phyloP scores from a whole-genome alignment of 108 stramenopile genomes.

The Ochromonas danica region DNA sequence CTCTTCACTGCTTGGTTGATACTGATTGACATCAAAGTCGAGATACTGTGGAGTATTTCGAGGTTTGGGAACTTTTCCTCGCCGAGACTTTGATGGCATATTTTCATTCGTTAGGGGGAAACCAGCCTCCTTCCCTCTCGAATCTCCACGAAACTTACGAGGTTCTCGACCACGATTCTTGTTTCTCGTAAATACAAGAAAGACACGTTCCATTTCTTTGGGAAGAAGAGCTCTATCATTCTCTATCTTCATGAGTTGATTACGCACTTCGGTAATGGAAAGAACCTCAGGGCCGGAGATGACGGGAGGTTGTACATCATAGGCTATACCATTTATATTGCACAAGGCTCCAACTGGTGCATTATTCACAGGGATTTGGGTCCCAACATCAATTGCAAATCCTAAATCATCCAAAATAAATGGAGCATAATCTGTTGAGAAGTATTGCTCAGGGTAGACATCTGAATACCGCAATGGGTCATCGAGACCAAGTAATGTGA shows the following conservation, averaged over 20 bases:
- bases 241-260: not conserved
- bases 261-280: not conserved
- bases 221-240: not conserved
- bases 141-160: too few relatives aligned
- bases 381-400: conserved; percentile 45
- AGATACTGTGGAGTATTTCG: not conserved
- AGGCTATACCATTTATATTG: conserved; percentile 37
- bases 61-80: too few relatives aligned
- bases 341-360: conserved; percentile 42
- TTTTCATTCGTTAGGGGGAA: too few relatives aligned
- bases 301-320: conserved; percentile 27
- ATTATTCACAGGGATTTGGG: conserved; percentile 44
- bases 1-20: not conserved
- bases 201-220: conserved; percentile 7
- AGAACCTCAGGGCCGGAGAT: not conserved
- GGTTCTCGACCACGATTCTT: too few relatives aligned
- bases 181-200: not conserved
- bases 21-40: not conserved
- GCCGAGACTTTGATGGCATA: too few relatives aligned
- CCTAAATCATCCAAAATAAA: conserved; percentile 40
- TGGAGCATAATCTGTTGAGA: conserved; percentile 48
- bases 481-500: not conserved
- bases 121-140: too few relatives aligned
- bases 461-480: not conserved
- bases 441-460: conserved; percentile 50